phyloP scores from a whole-genome alignment of 805 yeast genomes.

The Grigorovia humatica region DNA sequence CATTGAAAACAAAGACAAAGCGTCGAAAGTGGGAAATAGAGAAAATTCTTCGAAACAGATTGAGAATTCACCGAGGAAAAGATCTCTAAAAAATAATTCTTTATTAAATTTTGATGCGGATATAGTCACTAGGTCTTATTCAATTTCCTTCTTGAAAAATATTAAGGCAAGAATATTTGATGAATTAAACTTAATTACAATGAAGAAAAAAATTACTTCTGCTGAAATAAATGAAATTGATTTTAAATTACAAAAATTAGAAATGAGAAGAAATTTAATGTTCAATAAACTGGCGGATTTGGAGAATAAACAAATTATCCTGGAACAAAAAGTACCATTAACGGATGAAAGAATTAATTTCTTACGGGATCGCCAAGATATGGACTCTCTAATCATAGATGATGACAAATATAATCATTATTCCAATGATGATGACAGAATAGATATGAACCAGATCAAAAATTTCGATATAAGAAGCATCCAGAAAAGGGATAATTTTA shows the following conservation, averaged over 20 bases:
- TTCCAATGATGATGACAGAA: too few relatives aligned
- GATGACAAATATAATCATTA: constrained; percentile 15
- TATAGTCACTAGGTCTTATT: constrained; percentile 34
- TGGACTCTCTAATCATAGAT: constrained; percentile 24
- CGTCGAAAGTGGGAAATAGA: constrained; percentile 14
- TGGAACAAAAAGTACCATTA: constrained; percentile 40
- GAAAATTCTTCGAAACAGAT: neutral
- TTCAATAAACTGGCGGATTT: constrained; percentile 49
- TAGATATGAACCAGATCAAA: neutral
- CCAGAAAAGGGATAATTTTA: too few relatives aligned
- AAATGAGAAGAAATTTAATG: constrained; percentile 40
- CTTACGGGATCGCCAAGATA: constrained; percentile 25
- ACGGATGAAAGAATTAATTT: constrained; percentile 36
- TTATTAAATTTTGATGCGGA: constrained; percentile 35
- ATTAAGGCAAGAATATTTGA: constrained; percentile 34
- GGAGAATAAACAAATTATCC: constrained; percentile 49
- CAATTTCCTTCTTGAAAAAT: constrained; percentile 29
- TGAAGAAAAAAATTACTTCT: constrained; percentile 55
- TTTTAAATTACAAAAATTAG: constrained; percentile 40
- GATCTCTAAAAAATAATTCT: neutral
- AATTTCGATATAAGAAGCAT: too few relatives aligned
- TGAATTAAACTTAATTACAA: constrained; percentile 44
- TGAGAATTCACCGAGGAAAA: neutral
- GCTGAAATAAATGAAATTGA: constrained; percentile 59
- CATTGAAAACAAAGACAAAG: constrained; percentile 4